Conservation (phyloP, 441 rosid genomes). For the Manihot esculenta region DNA sequence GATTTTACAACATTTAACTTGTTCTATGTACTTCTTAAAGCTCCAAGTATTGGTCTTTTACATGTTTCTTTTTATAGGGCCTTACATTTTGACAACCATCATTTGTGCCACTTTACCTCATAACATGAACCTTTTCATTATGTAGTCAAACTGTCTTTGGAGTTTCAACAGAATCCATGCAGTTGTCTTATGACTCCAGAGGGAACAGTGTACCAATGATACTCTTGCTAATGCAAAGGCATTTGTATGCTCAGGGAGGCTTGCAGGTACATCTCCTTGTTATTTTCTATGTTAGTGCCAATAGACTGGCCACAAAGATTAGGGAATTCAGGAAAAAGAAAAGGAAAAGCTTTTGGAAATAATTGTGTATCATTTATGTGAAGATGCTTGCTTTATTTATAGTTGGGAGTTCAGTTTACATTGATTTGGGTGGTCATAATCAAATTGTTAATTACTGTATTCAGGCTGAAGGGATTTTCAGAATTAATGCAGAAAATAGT, state of each 20-base stretch:
- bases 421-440: not conserved
- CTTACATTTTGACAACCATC: not conserved
- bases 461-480: conserved; percentile 89
- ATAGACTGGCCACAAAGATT: not conserved
- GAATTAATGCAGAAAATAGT: conserved; percentile 79
- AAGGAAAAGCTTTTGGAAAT: not conserved
- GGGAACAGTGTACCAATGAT: conserved; percentile 82
- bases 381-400: not conserved
- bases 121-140: conserved; percentile 21
- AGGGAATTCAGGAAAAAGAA: not conserved
- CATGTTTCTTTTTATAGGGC: not conserved
- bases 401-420: not conserved
- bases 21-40: not conserved
- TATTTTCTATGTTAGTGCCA: not conserved
- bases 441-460: conserved; percentile 12
- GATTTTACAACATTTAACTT: not conserved
- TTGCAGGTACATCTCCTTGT: conserved; percentile 56
- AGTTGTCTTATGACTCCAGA: conserved; percentile 75
- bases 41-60: not conserved
- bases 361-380: not conserved
- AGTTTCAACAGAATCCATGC: conserved; percentile 93
- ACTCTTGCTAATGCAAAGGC: conserved; percentile 76
- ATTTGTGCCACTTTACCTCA: conserved; percentile 1
- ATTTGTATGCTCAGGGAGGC: conserved; percentile 72
- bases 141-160: conserved; percentile 82